Evolutionary conservation across 768 basidiomycete species (phyloP).

Genomic region (Calocera viscosa): DNA sequence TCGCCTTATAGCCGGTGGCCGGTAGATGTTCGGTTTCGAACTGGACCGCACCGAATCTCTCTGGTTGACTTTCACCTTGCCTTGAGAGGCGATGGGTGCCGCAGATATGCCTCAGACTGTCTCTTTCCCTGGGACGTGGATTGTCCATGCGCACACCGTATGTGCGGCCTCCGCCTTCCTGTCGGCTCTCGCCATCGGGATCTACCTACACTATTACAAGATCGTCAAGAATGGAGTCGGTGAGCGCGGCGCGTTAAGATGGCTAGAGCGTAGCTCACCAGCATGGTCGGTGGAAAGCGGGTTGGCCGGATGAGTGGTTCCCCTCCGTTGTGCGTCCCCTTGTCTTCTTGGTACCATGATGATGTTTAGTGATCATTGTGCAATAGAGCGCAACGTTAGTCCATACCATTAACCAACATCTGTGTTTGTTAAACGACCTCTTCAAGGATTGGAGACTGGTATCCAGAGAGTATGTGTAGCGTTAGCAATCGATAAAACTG

Average conservation of each 20-base stretch:
- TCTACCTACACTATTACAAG: slow-evolving; percentile 61
- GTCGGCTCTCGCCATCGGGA: slow-evolving; percentile 50
- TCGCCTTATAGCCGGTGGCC: no score
- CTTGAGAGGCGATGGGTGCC: slow-evolving; percentile 31
- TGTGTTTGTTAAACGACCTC: slow-evolving; percentile 27
- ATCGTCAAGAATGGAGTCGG: slow-evolving; percentile 70
- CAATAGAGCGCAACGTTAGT: neutral
- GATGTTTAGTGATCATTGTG: neutral
- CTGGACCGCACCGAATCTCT: neutral
- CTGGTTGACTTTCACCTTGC: slow-evolving; percentile 22
- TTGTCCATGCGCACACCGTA: slow-evolving; percentile 53
- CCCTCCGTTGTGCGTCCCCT: slow-evolving; percentile 47
- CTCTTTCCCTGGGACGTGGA: slow-evolving; percentile 35
- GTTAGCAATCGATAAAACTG: no score
- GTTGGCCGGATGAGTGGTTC: slow-evolving; percentile 80
- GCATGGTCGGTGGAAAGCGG: slow-evolving; percentile 29
- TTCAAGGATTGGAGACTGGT: slow-evolving; percentile 77
- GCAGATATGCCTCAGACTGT: slow-evolving; percentile 19
- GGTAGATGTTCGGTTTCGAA: no score
- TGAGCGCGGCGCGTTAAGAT: neutral
- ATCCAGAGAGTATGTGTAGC: slow-evolving; percentile 43
- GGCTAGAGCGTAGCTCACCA: neutral
- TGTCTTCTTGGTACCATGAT: slow-evolving; percentile 23
- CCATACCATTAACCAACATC: slow-evolving; percentile 39
- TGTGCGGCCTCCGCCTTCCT: slow-evolving; percentile 55